Percentiles rank a stretch among this genome's conserved stretches.
phyloP scores from a whole-genome alignment of 2,329 filamentous ascomycete species.

The Aspergillus sp. region DNA sequence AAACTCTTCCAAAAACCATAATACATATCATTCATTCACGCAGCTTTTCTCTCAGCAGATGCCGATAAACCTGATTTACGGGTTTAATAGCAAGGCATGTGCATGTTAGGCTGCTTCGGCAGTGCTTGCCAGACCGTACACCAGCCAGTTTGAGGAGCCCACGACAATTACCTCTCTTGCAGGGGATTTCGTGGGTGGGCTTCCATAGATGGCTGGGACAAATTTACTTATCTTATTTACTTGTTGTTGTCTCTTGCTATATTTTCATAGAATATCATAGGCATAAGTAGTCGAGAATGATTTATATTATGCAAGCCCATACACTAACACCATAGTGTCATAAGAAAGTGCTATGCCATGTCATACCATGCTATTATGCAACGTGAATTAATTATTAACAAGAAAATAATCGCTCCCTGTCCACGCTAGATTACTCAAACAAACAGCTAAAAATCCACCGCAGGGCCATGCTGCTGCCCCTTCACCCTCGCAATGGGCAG shows the following conservation, averaged over 20 bases:
- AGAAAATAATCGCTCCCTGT: neutral
- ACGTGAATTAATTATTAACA: neutral
- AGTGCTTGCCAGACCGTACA: conserved; percentile 41
- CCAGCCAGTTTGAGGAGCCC: conserved; percentile 50
- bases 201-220: conserved; percentile 51
- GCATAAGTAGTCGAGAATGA: neutral
- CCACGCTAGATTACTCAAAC: neutral
- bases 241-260: neutral
- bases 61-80: conserved; percentile 12
- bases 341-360: neutral
- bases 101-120: conserved; percentile 25
- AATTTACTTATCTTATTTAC: neutral
- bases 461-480: neutral
- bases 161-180: conserved; percentile 30
- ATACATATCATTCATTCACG: conserved; percentile 26
- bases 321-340: neutral
- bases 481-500: conserved; percentile 32
- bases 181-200: conserved; percentile 36
- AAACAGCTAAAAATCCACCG: conserved; percentile 3
- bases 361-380: too few relatives aligned
- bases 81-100: conserved; percentile 21
- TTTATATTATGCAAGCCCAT: neutral
- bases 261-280: neutral
- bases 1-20: conserved; percentile 7
- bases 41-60: conserved; percentile 31